Evolutionary conservation across 2,329 filamentous ascomycete genomes (phyloP).

Genomic region (Fusarium ambrosium): DNA sequence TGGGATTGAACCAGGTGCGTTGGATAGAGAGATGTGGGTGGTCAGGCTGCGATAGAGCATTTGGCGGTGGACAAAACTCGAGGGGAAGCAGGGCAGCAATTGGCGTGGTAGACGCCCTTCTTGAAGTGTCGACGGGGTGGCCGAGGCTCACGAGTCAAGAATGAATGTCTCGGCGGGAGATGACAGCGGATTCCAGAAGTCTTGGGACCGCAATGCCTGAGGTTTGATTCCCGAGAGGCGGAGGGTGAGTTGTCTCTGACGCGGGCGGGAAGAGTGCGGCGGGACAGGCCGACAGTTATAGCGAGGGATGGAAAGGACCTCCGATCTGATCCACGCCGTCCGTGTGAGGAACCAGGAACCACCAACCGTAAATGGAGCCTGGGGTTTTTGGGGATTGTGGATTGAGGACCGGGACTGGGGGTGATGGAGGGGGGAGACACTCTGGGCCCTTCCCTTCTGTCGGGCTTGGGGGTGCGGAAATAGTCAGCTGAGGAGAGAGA

Average conservation of each 20-base stretch:
- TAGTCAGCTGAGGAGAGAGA: conserved; percentile 39
- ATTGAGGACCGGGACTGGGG: conserved; percentile 41
- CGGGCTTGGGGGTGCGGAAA: conserved; percentile 36
- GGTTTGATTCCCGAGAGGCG: conserved; percentile 32
- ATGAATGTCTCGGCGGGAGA: conserved; percentile 46
- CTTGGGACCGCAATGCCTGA: conserved; percentile 41
- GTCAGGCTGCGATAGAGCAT: conserved; percentile 38
- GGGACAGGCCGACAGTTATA: conserved; percentile 46
- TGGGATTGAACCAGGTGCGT: conserved; percentile 30
- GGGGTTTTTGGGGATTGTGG: conserved; percentile 42
- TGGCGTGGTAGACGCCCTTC: conserved; percentile 13
- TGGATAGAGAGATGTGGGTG: conserved; percentile 12
- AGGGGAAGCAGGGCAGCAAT: background rate
- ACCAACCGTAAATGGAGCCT: conserved; percentile 41
- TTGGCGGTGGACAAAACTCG: conserved; percentile 28
- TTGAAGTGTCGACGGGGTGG: conserved; percentile 30
- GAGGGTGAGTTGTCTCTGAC: conserved; percentile 40
- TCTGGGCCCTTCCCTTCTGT: conserved; percentile 27
- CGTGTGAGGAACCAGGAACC: conserved; percentile 43
- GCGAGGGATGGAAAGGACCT: conserved; percentile 39
- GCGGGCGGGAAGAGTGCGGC: conserved; percentile 40
- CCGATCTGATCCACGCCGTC: conserved; percentile 41
- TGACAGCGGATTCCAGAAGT: conserved; percentile 45
- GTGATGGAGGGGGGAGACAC: conserved; percentile 34
- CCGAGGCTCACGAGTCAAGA: conserved; percentile 40